A percentile compares a stretch with the other conserved stretches of the same genome.
Evolutionary conservation across 2,329 filamentous ascomycete species (phyloP).

Genomic region (Triangularia setosa): DNA sequence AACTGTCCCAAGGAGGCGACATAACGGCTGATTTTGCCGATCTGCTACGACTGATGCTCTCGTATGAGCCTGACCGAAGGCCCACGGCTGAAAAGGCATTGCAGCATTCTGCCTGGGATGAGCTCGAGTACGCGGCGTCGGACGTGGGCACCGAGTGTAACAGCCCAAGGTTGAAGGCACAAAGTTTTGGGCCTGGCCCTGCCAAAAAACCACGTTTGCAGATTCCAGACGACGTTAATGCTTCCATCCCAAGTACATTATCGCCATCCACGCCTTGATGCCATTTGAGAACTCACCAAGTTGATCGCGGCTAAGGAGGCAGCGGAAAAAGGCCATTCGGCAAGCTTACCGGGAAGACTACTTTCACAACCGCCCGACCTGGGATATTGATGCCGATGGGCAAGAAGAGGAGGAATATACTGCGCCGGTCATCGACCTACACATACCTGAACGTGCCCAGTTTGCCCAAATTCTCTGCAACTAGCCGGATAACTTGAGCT

Average conservation of each 20-base stretch:
- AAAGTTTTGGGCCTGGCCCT: not conserved
- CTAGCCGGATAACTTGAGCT: constrained; percentile 17
- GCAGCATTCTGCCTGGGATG: constrained; percentile 4
- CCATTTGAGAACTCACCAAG: not conserved
- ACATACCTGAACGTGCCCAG: constrained; percentile 20
- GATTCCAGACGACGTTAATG: not conserved
- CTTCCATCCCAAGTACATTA: constrained; percentile 1
- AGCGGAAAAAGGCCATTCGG: not conserved
- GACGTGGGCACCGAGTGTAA: not conserved
- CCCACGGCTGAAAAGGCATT: constrained; percentile 6
- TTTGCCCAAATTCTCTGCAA: constrained; percentile 11
- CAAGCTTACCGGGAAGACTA: constrained; percentile 23
- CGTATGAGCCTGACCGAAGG: not conserved
- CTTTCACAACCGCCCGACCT: constrained; percentile 23
- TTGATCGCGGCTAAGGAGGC: constrained; percentile 2
- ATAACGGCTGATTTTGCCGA: not conserved
- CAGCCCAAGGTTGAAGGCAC: not conserved
- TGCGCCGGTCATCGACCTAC: constrained; percentile 11
- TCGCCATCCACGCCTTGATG: not conserved
- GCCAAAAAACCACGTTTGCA: constrained; percentile 3
- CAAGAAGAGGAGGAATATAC: constrained; percentile 19
- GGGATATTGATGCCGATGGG: constrained; percentile 11
- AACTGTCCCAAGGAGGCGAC: not conserved
- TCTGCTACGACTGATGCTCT: constrained; percentile 8
- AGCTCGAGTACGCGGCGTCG: not conserved